Conservation (phyloP, 2,329 filamentous ascomycete genomes). For the Exophiala sp. region DNA sequence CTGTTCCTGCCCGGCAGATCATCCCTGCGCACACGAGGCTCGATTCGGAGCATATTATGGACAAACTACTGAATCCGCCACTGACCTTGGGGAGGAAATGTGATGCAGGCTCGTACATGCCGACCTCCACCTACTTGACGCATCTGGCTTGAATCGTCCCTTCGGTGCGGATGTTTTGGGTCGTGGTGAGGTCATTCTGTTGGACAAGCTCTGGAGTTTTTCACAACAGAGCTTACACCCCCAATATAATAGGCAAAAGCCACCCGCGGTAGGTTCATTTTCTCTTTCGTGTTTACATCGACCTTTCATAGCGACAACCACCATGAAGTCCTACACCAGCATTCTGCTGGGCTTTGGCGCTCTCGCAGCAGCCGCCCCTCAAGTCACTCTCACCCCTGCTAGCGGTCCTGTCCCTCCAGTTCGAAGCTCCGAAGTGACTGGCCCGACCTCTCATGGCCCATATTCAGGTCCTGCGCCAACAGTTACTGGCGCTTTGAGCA, state of each 20-base stretch:
- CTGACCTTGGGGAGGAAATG: neutral
- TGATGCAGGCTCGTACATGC: neutral
- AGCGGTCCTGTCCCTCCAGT: slow-evolving; percentile 35
- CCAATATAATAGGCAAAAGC: too few relatives aligned
- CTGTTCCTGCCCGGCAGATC: too few relatives aligned
- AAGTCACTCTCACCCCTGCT: slow-evolving; percentile 18
- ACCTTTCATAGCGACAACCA: neutral
- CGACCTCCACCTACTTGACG: neutral
- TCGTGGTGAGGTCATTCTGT: neutral
- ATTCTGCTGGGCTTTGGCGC: slow-evolving; percentile 17
- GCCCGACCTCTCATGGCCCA: slow-evolving; percentile 64
- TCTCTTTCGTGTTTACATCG: neutral
- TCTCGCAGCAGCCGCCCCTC: slow-evolving; percentile 23
- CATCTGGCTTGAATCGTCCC: neutral
- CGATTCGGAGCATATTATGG: too few relatives aligned
- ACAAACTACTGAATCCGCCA: neutral
- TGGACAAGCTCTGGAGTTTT: neutral
- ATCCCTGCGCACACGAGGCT: too few relatives aligned
- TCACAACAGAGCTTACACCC: too few relatives aligned
- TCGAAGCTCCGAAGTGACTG: slow-evolving; percentile 49
- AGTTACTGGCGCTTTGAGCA: slow-evolving; percentile 66
- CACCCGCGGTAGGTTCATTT: neutral
- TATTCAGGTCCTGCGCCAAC: slow-evolving; percentile 61
- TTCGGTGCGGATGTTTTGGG: neutral
- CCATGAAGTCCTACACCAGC: slow-evolving; percentile 21